Evolutionary conservation across 2,329 filamentous ascomycete genomes (phyloP).

Genomic region (Didymosphaeria variabile): DNA sequence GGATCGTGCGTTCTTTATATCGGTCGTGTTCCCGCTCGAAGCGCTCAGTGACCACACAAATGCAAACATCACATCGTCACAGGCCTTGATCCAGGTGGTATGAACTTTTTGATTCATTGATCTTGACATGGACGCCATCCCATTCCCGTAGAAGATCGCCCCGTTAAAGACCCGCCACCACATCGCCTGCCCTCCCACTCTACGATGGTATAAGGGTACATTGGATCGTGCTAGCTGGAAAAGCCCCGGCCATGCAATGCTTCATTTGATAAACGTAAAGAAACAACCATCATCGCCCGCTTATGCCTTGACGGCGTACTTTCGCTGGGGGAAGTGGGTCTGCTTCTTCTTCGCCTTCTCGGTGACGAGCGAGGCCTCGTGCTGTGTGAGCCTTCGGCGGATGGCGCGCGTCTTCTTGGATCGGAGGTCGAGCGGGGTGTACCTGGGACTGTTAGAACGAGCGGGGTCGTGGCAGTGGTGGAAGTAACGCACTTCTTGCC

Average conservation of each 20-base stretch:
- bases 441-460: conserved; percentile 54
- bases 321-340: conserved; percentile 97
- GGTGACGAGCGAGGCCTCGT: conserved; percentile 84
- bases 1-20: not conserved
- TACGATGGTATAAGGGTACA: conserved; percentile 51
- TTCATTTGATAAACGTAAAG: conserved; percentile 51
- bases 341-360: conserved; percentile 97
- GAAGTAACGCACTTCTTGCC: conserved; percentile 78
- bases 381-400: conserved; percentile 90
- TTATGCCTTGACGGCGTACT: conserved; percentile 96
- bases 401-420: conserved; percentile 98
- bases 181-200: conserved; percentile 43
- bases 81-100: conserved; percentile 38
- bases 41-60: too few species aligned
- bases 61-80: not conserved
- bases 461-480: conserved; percentile 7
- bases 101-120: conserved; percentile 53
- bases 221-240: conserved; percentile 50
- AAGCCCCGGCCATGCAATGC: conserved; percentile 54
- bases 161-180: conserved; percentile 37
- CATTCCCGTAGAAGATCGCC: conserved; percentile 51
- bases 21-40: not conserved
- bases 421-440: conserved; percentile 97
- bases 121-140: conserved; percentile 53
- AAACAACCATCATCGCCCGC: conserved; percentile 41